These are phyloP conservation scores for Onygena corvina DNA, from an alignment of 2,329 filamentous ascomycete genomes.

Conservation along the genomic window DNA sequence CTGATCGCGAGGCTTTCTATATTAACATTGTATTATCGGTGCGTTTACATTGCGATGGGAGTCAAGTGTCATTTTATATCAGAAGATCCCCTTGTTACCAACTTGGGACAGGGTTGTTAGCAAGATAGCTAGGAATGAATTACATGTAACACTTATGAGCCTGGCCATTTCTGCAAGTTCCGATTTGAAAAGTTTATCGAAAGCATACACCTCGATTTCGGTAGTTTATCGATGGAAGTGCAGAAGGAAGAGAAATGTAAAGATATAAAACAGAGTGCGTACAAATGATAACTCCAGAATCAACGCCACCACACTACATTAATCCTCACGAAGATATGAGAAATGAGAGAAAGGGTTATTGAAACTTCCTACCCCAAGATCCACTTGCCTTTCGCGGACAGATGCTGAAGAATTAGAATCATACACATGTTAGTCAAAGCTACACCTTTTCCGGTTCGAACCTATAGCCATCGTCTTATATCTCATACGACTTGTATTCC, in stretches of 20 bases:
- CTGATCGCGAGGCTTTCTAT: neutral
- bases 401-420: neutral
- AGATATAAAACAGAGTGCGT: no score
- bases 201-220: neutral
- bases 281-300: neutral
- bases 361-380: neutral
- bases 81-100: no score
- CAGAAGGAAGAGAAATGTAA: neutral
- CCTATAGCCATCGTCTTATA: slow-evolving; percentile 21
- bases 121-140: no score
- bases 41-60: no score
- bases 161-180: no score
- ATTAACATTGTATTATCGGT: no score
- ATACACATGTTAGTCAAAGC: slow-evolving; percentile 2
- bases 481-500: slow-evolving; percentile 33
- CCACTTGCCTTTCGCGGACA: neutral
- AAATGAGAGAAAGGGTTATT: neutral
- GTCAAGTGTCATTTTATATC: no score
- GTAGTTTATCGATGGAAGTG: neutral
- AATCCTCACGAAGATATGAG: neutral
- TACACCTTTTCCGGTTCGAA: neutral
- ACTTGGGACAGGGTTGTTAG: no score
- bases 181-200: neutral
- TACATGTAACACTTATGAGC: no score
- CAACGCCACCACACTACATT: slow-evolving; percentile 3